Base-by-base conservation (phyloP, 306 rosid genomes). In the Gillenia trifoliata region DNA sequence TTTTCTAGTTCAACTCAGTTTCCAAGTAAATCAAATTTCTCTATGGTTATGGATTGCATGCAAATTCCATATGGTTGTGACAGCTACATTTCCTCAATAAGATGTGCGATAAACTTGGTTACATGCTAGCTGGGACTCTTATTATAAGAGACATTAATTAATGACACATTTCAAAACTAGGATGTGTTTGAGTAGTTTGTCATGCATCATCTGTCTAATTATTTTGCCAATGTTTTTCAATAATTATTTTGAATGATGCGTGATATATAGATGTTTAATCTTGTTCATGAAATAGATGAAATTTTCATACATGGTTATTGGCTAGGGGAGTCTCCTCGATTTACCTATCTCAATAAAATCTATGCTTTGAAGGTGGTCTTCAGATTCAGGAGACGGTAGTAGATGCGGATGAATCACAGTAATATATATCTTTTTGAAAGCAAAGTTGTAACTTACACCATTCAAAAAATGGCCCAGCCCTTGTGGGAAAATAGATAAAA, bases 1-100 rank as follows among this genome's bases (percentile, higher is more conserved):
- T 75, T 30, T 66, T 17, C 66, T 38, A 52, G 20, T 49, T 33
- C 38, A 34, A 66, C 23, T 65, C 28, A 50, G 28, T 66, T 71
- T 54, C 63, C 64, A 34, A 71, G 50, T 71, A 26, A 71, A 33
- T 22, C 5, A 54, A 9, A 54, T 55, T 47, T 34, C 68, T 70
- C 9, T 55, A 12, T 36, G 28, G 43, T 31, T 33, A n/a, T 54
- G 45, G 73, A 30, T n/a, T 50, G 61, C 64, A 70, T 70, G 47
- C 70, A 66, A 66, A 31, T 66, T 43, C 74, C 28, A 52, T 31
- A 11, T 69, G 22, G 73, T 29, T 52, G 63, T 70, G 74, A 52
- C 64, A 70, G 62, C 57, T 50, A 70, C 36, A 50, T 50, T 70
- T 59, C 63, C 74, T 70, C 74, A 57, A 30, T 16, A 19, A 69